phyloP scores from a whole-genome alignment of 352 stramenopile species.

The Globisporangium middletonii region DNA sequence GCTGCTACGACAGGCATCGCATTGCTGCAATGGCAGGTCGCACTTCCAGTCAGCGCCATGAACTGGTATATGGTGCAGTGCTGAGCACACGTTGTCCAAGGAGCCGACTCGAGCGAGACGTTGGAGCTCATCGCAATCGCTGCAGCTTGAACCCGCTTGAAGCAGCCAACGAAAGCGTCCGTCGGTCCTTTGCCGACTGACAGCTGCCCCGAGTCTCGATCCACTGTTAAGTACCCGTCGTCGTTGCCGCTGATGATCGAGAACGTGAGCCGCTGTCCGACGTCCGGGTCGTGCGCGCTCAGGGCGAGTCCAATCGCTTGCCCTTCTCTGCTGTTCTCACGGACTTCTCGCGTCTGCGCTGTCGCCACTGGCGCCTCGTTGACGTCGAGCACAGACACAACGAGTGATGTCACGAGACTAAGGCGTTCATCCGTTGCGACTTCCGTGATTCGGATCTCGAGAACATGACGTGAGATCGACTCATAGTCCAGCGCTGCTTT shows the following conservation, averaged over 20 bases:
- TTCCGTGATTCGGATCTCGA: slow-evolving; percentile 7
- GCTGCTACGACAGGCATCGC: slow-evolving; percentile 3
- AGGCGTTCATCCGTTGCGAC: neutral
- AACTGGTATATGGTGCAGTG: slow-evolving; percentile 16
- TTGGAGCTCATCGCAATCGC: neutral
- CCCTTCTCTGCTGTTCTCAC: slow-evolving; percentile 18
- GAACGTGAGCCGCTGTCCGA: slow-evolving; percentile 5
- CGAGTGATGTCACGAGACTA: neutral
- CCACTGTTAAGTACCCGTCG: slow-evolving; percentile 2
- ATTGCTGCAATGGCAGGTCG: slow-evolving; percentile 21
- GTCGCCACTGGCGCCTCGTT: slow-evolving; percentile 20
- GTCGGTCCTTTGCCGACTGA: slow-evolving; percentile 3
- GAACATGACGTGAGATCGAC: neutral
- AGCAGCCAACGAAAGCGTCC: slow-evolving; percentile 7
- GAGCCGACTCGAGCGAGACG: neutral
- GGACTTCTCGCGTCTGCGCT: slow-evolving; percentile 16
- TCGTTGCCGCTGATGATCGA: slow-evolving; percentile 6
- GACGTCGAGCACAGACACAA: slow-evolving; percentile 15
- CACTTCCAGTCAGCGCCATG: slow-evolving; percentile 16
- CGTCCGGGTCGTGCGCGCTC: slow-evolving; percentile 1
- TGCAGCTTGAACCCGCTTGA: slow-evolving; percentile 1
- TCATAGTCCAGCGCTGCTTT: slow-evolving; percentile 9
- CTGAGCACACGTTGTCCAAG: slow-evolving; percentile 10
- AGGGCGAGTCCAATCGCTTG: slow-evolving; percentile 11
- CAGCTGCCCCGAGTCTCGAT: slow-evolving; percentile 5